A percentile compares a stretch with the other conserved stretches of the same genome.
Conservation (phyloP, 139 green algal genomes). For the Trebouxia sp. region DNA sequence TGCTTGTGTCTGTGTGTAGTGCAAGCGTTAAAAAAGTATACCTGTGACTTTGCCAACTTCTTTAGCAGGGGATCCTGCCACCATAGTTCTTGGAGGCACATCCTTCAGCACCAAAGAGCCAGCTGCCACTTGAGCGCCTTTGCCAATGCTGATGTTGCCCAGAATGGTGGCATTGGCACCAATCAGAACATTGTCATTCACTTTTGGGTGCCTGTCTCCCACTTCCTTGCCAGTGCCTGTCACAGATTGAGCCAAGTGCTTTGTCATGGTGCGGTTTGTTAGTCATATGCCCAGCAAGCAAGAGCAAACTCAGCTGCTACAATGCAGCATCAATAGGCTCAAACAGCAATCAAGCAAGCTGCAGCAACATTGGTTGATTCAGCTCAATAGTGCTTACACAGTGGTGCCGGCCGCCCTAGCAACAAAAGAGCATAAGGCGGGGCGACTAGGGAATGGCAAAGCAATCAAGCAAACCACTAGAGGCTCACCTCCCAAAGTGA, state of each 20-base stretch:
- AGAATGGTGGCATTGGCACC: slow-evolving; percentile 88
- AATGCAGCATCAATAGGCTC: too few species aligned
- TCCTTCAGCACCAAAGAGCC: slow-evolving; percentile 90
- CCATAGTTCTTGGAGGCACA: slow-evolving; percentile 78
- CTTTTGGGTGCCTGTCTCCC: slow-evolving; percentile 95
- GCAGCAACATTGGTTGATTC: too few species aligned
- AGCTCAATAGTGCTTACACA: background rate
- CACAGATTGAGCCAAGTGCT: background rate
- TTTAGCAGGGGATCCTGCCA: slow-evolving; percentile 87
- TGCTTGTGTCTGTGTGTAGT: too few species aligned
- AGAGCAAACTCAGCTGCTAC: too few species aligned
- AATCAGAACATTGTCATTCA: slow-evolving; percentile 91
- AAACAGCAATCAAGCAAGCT: too few species aligned
- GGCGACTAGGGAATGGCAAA: too few species aligned
- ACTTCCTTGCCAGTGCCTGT: slow-evolving; percentile 90
- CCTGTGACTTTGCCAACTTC: slow-evolving; percentile 72
- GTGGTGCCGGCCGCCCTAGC: too few species aligned
- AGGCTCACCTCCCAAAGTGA: slow-evolving; percentile 78
- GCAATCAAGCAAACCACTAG: too few species aligned
- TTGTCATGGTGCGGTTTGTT: background rate
- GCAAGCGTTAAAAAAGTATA: too few species aligned
- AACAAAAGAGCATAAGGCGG: too few species aligned
- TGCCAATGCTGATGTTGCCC: slow-evolving; percentile 91
- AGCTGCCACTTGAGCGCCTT: slow-evolving; percentile 70
- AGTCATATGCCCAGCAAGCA: too few species aligned